Evolutionary conservation across 805 yeast genomes (phyloP), one percentile per base, ranked within the genome.

Genomic region (Tetrapisispora nanseiensis): DNA sequence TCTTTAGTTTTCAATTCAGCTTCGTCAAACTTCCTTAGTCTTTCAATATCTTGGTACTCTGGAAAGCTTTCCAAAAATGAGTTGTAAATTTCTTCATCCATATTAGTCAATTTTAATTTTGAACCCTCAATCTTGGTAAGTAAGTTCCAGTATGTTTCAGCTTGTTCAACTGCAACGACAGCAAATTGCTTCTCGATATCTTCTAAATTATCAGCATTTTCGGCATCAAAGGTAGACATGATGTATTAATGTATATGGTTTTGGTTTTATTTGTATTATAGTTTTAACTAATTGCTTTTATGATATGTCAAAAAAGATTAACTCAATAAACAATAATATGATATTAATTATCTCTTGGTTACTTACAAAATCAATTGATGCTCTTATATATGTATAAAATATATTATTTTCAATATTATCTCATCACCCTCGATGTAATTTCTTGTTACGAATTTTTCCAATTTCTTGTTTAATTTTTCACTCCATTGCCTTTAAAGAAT

Each of bases 151-250:
- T 90, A 92, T 1, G 95, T 81, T 59, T 86, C 95, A 45, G 95
- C 92, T 63, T 92, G 97, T 64, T 76, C 80, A 15, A 92, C 98
- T 5, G 97, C 98, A 66, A 83, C 86, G 46, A 92, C 98, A 33
- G 98, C 97, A 59, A 92, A 92, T 69, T 92, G 97, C 73, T 79
- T 86, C 66, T 92, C 98, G 57, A 92, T 86, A 55, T 86, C 95
- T 66, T 90, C 97, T 55, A 86, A 71, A 69, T 92, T 92, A 47
- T 92, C 96, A 36, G 98, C 97, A 45, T 72, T 74, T 57, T 92
- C 95, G 16, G 98, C 89, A 56, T 82, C 76, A 59, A 86, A 86
- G 44, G 63, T 65, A 9, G 44, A 36, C 40, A 41, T 37, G n/a
- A n/a, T n/a, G n/a, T 12, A 18, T 41, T 21, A n/a, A 35, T 15